Evolutionary conservation across 2,329 filamentous ascomycete genomes (phyloP), one percentile per base, ranked within the genome.

Genomic region (Diaporthe caulivora): DNA sequence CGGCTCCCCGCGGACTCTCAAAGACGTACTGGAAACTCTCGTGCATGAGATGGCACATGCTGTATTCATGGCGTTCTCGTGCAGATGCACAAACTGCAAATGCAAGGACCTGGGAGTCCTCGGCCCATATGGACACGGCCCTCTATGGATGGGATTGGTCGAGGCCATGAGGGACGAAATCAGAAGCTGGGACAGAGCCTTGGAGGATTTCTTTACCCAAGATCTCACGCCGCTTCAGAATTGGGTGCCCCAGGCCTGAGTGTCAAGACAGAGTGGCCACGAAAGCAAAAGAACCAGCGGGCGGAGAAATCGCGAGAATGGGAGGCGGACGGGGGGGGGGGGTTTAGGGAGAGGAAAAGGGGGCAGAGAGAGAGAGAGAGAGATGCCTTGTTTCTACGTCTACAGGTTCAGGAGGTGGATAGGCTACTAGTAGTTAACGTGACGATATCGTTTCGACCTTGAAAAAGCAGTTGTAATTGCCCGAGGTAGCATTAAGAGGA

Each of bases 41-140:
- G 29, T 57, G 17, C 54, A 57, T 37, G 54, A 57, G 15, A 37
- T 57, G 29, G 54, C 54, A 37, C 54, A 57, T 13, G 54, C 54
- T 17, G 6, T 18, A 1, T 34, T 3, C 15, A 3, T 5, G 3
- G 9, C 18, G 7, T 34, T 57, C 31, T 3, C 17, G 18, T 34
- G 29, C 53, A 8, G 17, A n/a, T 15, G 54, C 53, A 3, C 1
- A 18, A 1, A n/a, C 53, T 55, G 54, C 29, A 31, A 9, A 1
- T 7, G 2, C 2, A 1, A 3, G 1, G 10, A 34, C 54, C 29
- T 31, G 29, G 2, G 13, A 9, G 10, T 34, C 10, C 29, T 57
- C 9, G 54, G 54, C 9, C 9, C 0, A 1, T 3, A n/a, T 3
- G 54, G 54, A n/a, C 54, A 57, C 13, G 54, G 54, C 31, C 17